Percentiles rank a stretch among this genome's conserved stretches.
phyloP scores from a whole-genome alignment of 2,329 filamentous ascomycete genomes.

The Sclerotinia subarctica region DNA sequence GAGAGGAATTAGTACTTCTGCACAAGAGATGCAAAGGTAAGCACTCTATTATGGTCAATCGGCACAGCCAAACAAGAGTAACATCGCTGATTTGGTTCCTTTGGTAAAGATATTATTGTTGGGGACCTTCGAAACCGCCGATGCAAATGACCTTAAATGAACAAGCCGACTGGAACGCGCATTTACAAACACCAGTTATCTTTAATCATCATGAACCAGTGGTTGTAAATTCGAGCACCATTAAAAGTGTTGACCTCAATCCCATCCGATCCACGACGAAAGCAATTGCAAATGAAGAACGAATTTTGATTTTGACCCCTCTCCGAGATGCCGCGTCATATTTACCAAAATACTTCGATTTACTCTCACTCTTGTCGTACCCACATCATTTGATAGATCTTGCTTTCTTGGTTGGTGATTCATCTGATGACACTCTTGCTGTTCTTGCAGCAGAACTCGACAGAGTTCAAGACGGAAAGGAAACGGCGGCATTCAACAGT shows the following conservation, averaged over 20 bases:
- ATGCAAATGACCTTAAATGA: conserved; percentile 95
- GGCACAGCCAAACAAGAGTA: neutral
- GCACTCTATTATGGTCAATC: conserved; percentile 21
- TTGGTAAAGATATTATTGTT: conserved; percentile 82
- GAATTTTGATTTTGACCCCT: conserved; percentile 86
- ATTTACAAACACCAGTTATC: conserved; percentile 86
- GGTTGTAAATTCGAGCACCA: conserved; percentile 75
- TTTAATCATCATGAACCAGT: conserved; percentile 94
- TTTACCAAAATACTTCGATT: conserved; percentile 88
- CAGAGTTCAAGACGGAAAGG: conserved; percentile 76
- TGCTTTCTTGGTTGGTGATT: conserved; percentile 91
- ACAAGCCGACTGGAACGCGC: conserved; percentile 81
- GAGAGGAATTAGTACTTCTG: conserved; percentile 77
- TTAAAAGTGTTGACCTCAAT: conserved; percentile 81
- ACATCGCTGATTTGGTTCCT: conserved; percentile 14
- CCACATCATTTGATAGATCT: conserved; percentile 94
- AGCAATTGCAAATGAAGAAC: conserved; percentile 76
- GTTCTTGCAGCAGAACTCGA: conserved; percentile 81
- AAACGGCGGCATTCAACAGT: conserved; percentile 73
- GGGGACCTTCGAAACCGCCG: conserved; percentile 90
- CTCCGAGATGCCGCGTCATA: conserved; percentile 83
- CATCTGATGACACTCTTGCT: conserved; percentile 86
- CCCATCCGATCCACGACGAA: conserved; percentile 75
- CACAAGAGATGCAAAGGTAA: conserved; percentile 87
- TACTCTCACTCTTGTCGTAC: conserved; percentile 85